Base-by-base conservation (phyloP, 495 filamentous ascomycete genomes). In the Apiosordaria backusii region DNA sequence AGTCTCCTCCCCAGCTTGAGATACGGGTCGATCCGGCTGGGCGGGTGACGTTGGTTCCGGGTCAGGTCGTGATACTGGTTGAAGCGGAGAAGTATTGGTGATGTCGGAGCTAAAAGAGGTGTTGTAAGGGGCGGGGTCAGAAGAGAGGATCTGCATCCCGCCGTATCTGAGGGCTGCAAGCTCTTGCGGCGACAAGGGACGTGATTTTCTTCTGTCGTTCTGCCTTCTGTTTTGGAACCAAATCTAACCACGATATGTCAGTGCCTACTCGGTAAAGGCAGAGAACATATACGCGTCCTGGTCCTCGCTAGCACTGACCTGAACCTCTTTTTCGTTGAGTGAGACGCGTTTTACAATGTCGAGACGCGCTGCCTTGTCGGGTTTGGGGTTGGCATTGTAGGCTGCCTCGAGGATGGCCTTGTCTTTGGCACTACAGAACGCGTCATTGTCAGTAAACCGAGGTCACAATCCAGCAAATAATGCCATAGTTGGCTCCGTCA, bases 171-270 rank as follows among this genome's bases (percentile, higher is more conserved):
- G 83, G 26, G 83, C 84, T 15, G 86, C 81, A 26, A 96, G 85
- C 76, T 97, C 92, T 72, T 96, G 88, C 23, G 91, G 88, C 27
- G 92, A 84, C 21, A 97, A 82, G 25, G 95, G 95, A 67, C 92
- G 90, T 62, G 92, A 90, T 81, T 94, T 96, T 64, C 96, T 87
- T 63, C 96, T 87, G 72, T 93, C 89, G 78, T 93, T 96, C 75
- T 99, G 96, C 67, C 96, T 86, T 74, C 93, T 88, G 71, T 99
- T 99, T 75, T 98, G 96, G 78, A 99, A 99, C 96, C 96, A 99
- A 70, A 99, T 97, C 95, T 99, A 75, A 23, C 5, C 7, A 29
- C 19, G 35, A 59, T 13, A 45, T 45, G 57, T 63, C 26, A 62
- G 70, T 61, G 57, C 21, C 62, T 26, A 60, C 7, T 61, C 23